Evolutionary conservation across 2,329 filamentous ascomycete species (phyloP), one percentile per base, ranked within the genome.

Genomic region (Madurella mycetomatis): DNA sequence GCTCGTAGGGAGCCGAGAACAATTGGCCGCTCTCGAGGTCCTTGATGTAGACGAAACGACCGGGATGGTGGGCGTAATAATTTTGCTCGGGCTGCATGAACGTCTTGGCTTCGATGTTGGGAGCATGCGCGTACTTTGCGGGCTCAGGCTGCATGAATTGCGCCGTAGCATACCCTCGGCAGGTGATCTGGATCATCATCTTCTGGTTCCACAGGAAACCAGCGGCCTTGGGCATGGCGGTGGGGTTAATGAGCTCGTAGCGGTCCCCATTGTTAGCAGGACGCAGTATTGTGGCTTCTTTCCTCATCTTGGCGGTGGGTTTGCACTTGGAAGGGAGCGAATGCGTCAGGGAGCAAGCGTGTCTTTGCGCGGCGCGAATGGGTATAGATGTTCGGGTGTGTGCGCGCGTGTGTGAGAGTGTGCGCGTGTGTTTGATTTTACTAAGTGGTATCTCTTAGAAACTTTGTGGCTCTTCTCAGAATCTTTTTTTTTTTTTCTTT

Each of bases 71-170:
- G 8, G 77, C 70, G 60, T 81, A 83, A 69, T 83, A 83, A 64
- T 76, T 79, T 60, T 80, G 77, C 66, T 83, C 80, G 1, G 80
- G 80, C 62, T 83, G 80, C 79, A 83, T 83, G 62, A 83, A 83
- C 2, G 79, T 82, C 65, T 75, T 78, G 56, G 76, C 77, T 66
- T 83, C 79, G 53, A 82, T 72, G 53, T 80, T 82, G 11, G 80
- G 80, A 9, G 79, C 76, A 57, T 82, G 73, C n/a, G 78, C 76
- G 67, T 83, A 83, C 65, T 83, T 83, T 53, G 79, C 75, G 32
- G 80, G 80, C 66, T 83, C 80, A 0, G 80, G 80, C 65, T 82
- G 80, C 80, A 83, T 82, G 69, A 80, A 82, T 53, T 82, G 79
- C 2, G 79, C 74, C 2, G 77, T 80, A 25, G 79, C 76, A 61